A percentile compares a stretch with the other conserved stretches of the same genome.
phyloP scores from a whole-genome alignment of 225 moss, liverwort and hornwort genomes.

The Antitrichia curtipendula region DNA sequence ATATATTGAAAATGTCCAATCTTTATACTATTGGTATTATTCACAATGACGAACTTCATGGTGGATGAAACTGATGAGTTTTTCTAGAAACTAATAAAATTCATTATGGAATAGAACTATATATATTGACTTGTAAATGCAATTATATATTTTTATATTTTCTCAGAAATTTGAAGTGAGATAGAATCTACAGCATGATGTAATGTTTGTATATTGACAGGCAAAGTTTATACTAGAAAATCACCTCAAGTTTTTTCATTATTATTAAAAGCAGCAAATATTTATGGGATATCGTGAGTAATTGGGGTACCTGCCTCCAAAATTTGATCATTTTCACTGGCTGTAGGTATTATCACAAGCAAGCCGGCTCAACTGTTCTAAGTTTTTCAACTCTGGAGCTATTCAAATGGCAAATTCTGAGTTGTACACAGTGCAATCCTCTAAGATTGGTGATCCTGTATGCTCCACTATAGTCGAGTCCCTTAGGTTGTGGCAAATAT shows the following conservation, averaged over 20 bases:
- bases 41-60: not conserved
- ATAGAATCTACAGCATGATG: not conserved
- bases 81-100: not conserved
- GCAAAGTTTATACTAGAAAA: not conserved
- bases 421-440: slow-evolving; percentile 18
- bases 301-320: not conserved
- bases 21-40: not conserved
- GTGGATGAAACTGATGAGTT: not conserved
- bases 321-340: not conserved
- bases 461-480: slow-evolving; percentile 35
- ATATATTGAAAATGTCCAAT: not conserved
- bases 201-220: not conserved
- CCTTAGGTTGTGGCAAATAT: slow-evolving; percentile 77
- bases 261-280: not conserved
- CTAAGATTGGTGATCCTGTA: slow-evolving; percentile 11
- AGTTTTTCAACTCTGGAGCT: slow-evolving; percentile 49
- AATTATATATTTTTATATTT: not conserved
- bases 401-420: slow-evolving; percentile 54
- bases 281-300: not conserved
- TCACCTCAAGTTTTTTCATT: not conserved
- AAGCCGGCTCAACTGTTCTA: slow-evolving; percentile 39
- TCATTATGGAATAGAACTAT: not conserved
- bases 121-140: not conserved
- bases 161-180: not conserved
- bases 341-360: slow-evolving; percentile 69